Evolutionary conservation across 1,284 basidiomycete species (phyloP).

Genomic region (Phellinidium pouzarii): DNA sequence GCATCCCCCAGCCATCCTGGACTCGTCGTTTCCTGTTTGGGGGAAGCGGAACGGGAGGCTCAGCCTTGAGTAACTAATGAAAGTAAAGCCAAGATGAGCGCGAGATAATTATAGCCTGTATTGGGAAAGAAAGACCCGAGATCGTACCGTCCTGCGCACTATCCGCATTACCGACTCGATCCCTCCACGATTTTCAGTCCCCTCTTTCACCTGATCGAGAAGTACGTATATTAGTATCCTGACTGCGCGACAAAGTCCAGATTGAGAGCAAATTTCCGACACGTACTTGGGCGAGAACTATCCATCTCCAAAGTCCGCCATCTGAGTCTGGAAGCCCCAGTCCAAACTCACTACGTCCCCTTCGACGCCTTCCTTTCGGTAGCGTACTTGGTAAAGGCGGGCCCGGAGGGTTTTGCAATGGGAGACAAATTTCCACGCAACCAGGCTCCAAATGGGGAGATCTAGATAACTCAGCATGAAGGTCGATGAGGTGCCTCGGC

Average conservation of each 20-base stretch:
- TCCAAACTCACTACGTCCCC: constrained; percentile 60
- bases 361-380: constrained; percentile 49
- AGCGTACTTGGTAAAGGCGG: constrained; percentile 18
- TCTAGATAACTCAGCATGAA: constrained; percentile 17
- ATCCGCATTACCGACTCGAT: constrained; percentile 64
- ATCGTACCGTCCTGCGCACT: constrained; percentile 57
- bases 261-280: not conserved
- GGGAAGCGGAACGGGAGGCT: constrained; percentile 53
- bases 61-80: constrained; percentile 42
- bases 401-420: constrained; percentile 15
- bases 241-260: not conserved
- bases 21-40: constrained; percentile 51
- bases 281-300: constrained; percentile 60
- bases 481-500: constrained; percentile 17
- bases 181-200: constrained; percentile 68
- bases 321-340: constrained; percentile 48
- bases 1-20: constrained; percentile 72
- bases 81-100: constrained; percentile 4
- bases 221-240: not conserved
- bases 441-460: constrained; percentile 21
- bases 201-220: constrained; percentile 60
- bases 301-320: constrained; percentile 65
- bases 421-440: constrained; percentile 16
- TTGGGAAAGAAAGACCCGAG: constrained; percentile 13
- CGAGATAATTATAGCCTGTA: not conserved